Base-by-base conservation (phyloP, 768 basidiomycete genomes). In the Auricularia cornea region DNA sequence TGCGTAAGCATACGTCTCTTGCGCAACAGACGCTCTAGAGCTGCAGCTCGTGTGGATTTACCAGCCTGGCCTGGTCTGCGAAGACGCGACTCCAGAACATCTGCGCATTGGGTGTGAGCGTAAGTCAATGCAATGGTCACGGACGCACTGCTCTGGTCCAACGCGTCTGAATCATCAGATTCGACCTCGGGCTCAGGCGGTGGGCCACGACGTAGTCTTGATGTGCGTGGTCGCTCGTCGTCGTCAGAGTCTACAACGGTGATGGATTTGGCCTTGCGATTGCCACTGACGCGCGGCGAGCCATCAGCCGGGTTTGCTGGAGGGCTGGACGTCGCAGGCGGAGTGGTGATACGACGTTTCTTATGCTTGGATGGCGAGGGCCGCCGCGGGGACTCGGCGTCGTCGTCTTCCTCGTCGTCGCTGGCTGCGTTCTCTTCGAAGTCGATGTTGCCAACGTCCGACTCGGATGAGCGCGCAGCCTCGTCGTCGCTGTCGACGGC, bases 21-120 rank as follows among this genome's bases (percentile, higher is more conserved):
- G 65, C 79, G 85, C 65, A 88, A 85, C 16, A 92, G 71, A 64
- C 82, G 87, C 70, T 78, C 35, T 14, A 38, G 35, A 38, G 35
- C 35, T 38, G 8, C 35, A 38, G 35, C 8, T 8, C 8, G 80
- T 66, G 85, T 87, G 70, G 83, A 92, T 4, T 72, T 65, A 16
- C 85, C 81, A 71, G 80, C 78, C 72, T 83, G 89, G 63, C 78
- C 76, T 32, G 89, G 82, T 30, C 74, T 71, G 38, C 91, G 85
- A 32, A 92, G 72, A 52, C 90, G 85, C 6, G 74, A 76, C 29
- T 85, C 78, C 44, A 93, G 74, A 31, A 92, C 87, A 60, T 77
- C 87, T 91, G 65, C 6, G 35, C 26, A 62, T 40, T 40, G 8
- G 8, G 8, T 40, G 8, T n/a, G n/a, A n/a, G n/a, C n/a, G n/a